Percentiles rank a stretch among this genome's conserved stretches.
phyloP scores from a whole-genome alignment of 2,329 filamentous ascomycete species.

The Paradendryphiella salina region DNA sequence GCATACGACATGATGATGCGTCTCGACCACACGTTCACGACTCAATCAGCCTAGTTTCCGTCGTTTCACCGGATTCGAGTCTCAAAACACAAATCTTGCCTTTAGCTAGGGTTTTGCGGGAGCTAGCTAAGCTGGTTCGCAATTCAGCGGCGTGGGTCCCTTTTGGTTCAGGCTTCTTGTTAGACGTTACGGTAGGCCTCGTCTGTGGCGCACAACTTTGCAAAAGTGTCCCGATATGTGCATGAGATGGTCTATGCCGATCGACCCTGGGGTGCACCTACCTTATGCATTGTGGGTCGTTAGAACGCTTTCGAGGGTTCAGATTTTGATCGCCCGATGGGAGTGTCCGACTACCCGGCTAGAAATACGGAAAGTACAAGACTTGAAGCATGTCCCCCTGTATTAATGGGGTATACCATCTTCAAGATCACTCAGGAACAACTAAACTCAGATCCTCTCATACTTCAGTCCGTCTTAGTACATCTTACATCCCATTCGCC shows the following conservation, averaged over 20 bases:
- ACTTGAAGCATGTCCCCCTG: slow-evolving; percentile 7
- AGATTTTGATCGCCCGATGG: slow-evolving; percentile 8
- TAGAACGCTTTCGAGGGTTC: slow-evolving; percentile 5
- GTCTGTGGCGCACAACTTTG: slow-evolving; percentile 10
- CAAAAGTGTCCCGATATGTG: slow-evolving; percentile 1
- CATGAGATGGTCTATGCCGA: slow-evolving; percentile 2
- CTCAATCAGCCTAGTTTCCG: background rate
- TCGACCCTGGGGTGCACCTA: slow-evolving; percentile 8
- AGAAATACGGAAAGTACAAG: slow-evolving; percentile 4
- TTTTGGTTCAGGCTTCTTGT: slow-evolving; percentile 4
- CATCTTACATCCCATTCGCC: background rate
- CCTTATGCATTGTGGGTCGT: slow-evolving; percentile 6
- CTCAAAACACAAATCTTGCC: background rate
- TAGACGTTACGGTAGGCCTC: slow-evolving; percentile 6
- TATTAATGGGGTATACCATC: slow-evolving; percentile 9
- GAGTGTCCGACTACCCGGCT: slow-evolving; percentile 6
- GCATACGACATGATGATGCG: background rate
- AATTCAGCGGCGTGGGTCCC: background rate
- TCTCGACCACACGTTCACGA: background rate
- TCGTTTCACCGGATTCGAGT: background rate
- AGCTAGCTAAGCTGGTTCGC: slow-evolving; percentile 2
- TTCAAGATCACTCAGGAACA: background rate
- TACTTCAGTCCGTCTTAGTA: background rate
- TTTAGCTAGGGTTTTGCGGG: background rate
- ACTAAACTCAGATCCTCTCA: background rate